Base-by-base conservation (phyloP, 345 rosid genomes). In the Salix dunnii region DNA sequence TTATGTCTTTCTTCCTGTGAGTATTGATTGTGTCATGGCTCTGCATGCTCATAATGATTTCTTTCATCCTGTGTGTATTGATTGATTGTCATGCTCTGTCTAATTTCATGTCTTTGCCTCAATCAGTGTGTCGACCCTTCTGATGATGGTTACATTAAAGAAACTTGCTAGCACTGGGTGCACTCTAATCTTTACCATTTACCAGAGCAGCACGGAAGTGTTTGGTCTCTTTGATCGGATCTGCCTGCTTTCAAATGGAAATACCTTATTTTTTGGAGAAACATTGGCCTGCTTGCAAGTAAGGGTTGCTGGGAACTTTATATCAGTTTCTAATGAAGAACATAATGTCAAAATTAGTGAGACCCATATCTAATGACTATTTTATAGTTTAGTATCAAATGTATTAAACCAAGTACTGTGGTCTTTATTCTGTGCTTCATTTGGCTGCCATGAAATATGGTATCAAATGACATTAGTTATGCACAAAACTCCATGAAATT, bases 251-350 rank as follows among this genome's bases (percentile, higher is more conserved):
- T 96, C 98, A 71, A 94, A 96, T 86, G 99, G 99, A 77, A 96
- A 94, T 80, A 94, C 94, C 0, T 87, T 94, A 79, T 96, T 96
- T 85, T 96, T 96, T 72, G 98, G 98, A 58, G 98, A 96, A 88
- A 96, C 99, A 20, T 86, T 96, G 72, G 93, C 99, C 74, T 96
- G 99, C 89, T 86, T 96, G 88, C 98, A 96, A 96, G 99, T 94
- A 77, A 78, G 60, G 53, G 55, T 53, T 64, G 12, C 25, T 18
- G 28, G 43, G 20, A 31, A 25, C 62, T 38, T 67, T 72, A 13
- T 79, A 40, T 77, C 71, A 36, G 48, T 43, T 67, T 63, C 78
- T 13, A 13, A 46, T 38, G 25, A 63, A 48, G 71, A 74, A 46
- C n/a, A 69, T 11, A 18, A 36, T 43, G 70, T 28, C 46, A 46